These are phyloP conservation scores for Lagenaria siceraria DNA, from an alignment of 306 rosid genomes.

Conservation along the genomic window DNA sequence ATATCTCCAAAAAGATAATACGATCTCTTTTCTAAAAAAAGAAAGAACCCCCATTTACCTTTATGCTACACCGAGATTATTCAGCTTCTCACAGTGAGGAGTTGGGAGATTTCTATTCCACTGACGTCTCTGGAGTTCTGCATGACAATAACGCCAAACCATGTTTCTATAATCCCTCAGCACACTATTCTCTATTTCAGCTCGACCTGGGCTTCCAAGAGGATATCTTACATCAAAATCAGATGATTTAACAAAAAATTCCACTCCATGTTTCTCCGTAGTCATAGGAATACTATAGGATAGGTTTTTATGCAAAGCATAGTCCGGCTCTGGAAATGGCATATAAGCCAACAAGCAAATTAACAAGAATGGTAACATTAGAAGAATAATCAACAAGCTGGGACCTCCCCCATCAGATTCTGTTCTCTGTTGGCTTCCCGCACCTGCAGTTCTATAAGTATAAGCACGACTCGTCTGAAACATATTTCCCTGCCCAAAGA, in stretches of 20 bases:
- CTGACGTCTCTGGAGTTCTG: constrained; percentile 70
- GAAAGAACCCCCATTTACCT: constrained; percentile 22
- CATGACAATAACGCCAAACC: constrained; percentile 69
- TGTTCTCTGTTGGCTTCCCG: constrained; percentile 37
- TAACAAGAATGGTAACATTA: constrained; percentile 55
- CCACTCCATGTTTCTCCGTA: constrained; percentile 51
- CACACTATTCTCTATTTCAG: constrained; percentile 45
- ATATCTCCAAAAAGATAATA: background rate
- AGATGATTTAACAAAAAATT: constrained; percentile 54
- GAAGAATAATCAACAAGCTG: constrained; percentile 51
- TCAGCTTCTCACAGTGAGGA: constrained; percentile 72
- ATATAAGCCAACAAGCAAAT: constrained; percentile 63
- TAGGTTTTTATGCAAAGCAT: constrained; percentile 51
- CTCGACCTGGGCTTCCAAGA: constrained; percentile 60
- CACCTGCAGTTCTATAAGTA: constrained; percentile 40
- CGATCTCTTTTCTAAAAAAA: background rate
- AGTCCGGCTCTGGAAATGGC: constrained; percentile 72
- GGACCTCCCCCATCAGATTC: constrained; percentile 51
- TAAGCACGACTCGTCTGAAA: constrained; percentile 43
- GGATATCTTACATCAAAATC: constrained; percentile 58
- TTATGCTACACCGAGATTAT: constrained; percentile 36
- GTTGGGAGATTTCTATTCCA: constrained; percentile 70
- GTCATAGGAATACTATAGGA: constrained; percentile 45
- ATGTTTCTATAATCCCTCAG: constrained; percentile 50
- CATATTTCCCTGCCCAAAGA: constrained; percentile 60